These are phyloP conservation scores for Cystofilobasidium ferigula DNA, from an alignment of 768 basidiomycete species.

Conservation along the genomic window DNA sequence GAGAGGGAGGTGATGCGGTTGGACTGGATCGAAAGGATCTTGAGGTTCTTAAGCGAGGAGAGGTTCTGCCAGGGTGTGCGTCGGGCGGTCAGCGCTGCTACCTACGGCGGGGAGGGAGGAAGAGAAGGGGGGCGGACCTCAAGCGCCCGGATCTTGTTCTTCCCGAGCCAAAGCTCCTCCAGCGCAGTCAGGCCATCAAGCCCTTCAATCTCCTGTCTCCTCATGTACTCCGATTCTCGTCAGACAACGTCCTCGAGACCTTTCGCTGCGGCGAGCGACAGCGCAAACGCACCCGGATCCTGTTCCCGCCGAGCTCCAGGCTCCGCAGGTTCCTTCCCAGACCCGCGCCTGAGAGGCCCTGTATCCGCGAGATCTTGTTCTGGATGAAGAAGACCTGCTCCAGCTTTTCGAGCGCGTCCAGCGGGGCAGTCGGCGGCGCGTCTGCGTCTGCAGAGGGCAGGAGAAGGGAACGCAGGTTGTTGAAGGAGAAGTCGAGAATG, in stretches of 20 bases:
- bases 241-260: not conserved
- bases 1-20: conserved; percentile 86
- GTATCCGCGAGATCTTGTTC: conserved; percentile 78
- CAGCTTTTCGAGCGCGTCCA: conserved; percentile 47
- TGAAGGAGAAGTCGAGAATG: conserved; percentile 85
- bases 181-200: conserved; percentile 67
- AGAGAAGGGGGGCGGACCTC: conserved; percentile 46
- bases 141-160: conserved; percentile 86
- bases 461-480: conserved; percentile 51
- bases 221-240: not conserved
- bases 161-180: conserved; percentile 91
- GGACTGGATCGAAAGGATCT: conserved; percentile 71
- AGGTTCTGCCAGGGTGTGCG: conserved; percentile 49
- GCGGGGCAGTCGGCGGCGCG: conserved; percentile 48
- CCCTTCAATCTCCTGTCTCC: conserved; percentile 66
- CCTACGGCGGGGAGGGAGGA: no score
- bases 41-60: conserved; percentile 56
- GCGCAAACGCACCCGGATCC: conserved; percentile 56
- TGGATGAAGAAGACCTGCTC: conserved; percentile 86
- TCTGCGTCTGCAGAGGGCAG: conserved; percentile 12
- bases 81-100: not conserved
- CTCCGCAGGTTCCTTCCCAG: conserved; percentile 54
- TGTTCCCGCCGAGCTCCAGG: conserved; percentile 88
- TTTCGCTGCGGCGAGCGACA: not conserved
- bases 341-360: conserved; percentile 46